Evolutionary conservation across 139 green algal species (phyloP), one percentile per base, ranked within the genome.

Genomic region (Ostreobium quekettii): DNA sequence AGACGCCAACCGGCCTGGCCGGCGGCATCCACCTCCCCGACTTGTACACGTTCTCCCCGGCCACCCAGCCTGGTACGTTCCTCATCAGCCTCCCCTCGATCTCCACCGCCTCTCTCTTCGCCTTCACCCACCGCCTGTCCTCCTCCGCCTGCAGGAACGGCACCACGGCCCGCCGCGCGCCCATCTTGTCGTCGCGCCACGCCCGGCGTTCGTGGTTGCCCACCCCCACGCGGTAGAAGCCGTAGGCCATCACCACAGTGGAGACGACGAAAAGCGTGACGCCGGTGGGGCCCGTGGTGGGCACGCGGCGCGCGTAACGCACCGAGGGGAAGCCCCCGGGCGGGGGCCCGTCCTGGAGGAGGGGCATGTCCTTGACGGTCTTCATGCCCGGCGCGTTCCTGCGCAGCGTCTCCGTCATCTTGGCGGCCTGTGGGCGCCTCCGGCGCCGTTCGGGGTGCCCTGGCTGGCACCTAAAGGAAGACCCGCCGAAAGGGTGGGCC

Each of bases 251-350:
- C 57, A 95, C 79, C 8, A 76, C 80, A 4, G 68, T 74, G 1
- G 70, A 77, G 2, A 90, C 85, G n/a, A 77, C 83, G 67, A 97
- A 94, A 19, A 97, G 80, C 0, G 89, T 90, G 1, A 86, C 76
- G 24, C 91, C 91, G 0, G 82, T 86, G 4, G 91, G 91, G 0
- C 91, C 91, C 11, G 90, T 95, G 76, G 64, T 89, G 4, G 90
- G 90, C 26, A 97, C 71, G 3, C 89, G 74, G 11, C 91, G 82
- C 1, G 89, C 87, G 60, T 92, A 95, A 42, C 91, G 86, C 31
- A 97, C 80, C 24, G 86, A 78, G 0, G 91, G 90, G 72, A 96
- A 97, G 5, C 90, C 91, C 31, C 91, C 91, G 5, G 88, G 86
- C 0, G 91, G 91, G 24, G 91, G 88, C 1, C 83, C 86, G 70